phyloP scores from a whole-genome alignment of 306 rosid genomes.

The Lotus japonicus region DNA sequence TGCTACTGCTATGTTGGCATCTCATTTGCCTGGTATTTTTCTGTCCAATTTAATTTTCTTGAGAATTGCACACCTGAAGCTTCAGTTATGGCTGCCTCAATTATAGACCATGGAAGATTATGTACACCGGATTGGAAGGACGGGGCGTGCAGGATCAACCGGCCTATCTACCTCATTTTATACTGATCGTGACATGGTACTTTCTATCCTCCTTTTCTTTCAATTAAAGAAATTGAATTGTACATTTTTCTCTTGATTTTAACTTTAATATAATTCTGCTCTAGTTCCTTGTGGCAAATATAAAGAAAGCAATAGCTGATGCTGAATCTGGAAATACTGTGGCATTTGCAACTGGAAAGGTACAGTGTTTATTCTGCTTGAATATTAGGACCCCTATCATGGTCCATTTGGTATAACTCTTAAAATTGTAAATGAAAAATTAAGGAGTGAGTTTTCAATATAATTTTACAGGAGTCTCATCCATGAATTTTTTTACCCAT shows the following conservation, averaged over 20 bases:
- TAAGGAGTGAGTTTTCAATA: background rate
- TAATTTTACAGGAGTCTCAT: background rate
- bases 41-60: constrained; percentile 46
- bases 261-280: constrained; percentile 17
- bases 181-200: constrained; percentile 76
- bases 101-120: constrained; percentile 96
- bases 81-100: constrained; percentile 71
- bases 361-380: constrained; percentile 12
- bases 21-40: constrained; percentile 39
- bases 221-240: no score
- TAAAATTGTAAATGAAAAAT: background rate
- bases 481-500: background rate
- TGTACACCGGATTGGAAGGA: constrained; percentile 90
- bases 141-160: constrained; percentile 85
- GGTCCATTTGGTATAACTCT: background rate
- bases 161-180: constrained; percentile 75
- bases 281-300: constrained; percentile 73
- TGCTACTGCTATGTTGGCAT: constrained; percentile 36
- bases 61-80: constrained; percentile 65
- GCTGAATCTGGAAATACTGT: constrained; percentile 61
- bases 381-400: background rate
- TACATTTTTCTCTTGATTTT: constrained; percentile 6
- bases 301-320: constrained; percentile 81
- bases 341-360: constrained; percentile 81
- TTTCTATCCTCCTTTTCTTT: constrained; percentile 3